These are phyloP conservation scores for Penicillium corylophilum DNA, from an alignment of 2,329 filamentous ascomycete genomes.

Conservation along the genomic window DNA sequence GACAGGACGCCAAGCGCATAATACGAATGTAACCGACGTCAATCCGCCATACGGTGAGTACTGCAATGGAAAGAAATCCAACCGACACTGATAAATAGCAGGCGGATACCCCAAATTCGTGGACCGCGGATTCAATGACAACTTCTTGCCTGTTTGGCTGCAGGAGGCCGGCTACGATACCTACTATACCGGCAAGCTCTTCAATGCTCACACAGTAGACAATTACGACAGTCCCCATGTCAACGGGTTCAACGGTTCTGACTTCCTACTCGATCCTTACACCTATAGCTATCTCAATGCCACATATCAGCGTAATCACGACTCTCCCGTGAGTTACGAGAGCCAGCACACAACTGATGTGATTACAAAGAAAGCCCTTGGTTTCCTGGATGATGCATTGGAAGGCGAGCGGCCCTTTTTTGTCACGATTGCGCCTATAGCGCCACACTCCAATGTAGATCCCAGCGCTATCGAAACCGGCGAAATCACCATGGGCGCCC, in stretches of 20 bases:
- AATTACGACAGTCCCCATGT: conserved; percentile 48
- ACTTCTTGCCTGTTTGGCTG: conserved; percentile 54
- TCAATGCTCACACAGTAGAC: conserved; percentile 51
- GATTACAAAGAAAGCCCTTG: conserved; percentile 58
- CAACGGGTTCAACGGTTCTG: conserved; percentile 41
- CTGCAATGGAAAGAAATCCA: neutral
- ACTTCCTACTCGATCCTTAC: conserved; percentile 46
- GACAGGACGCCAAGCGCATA: conserved; percentile 67
- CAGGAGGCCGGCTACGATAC: conserved; percentile 54
- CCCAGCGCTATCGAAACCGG: conserved; percentile 32
- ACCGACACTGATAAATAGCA: conserved; percentile 3
- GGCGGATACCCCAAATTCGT: conserved; percentile 53
- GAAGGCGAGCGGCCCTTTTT: conserved; percentile 62
- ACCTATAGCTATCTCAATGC: conserved; percentile 69
- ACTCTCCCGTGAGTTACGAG: conserved; percentile 55
- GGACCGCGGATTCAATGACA: conserved; percentile 50
- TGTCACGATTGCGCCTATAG: conserved; percentile 63
- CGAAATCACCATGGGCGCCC: conserved; percentile 44
- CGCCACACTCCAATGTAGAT: conserved; percentile 61
- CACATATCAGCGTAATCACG: conserved; percentile 61
- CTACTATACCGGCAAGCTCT: conserved; percentile 58
- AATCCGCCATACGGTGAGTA: conserved; percentile 51
- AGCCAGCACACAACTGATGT: conserved; percentile 60
- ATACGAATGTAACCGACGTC: conserved; percentile 67
- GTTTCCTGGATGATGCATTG: conserved; percentile 62